Conservation (phyloP, 1,139 yeast genomes). For the Zygoascus hellenicus region DNA sequence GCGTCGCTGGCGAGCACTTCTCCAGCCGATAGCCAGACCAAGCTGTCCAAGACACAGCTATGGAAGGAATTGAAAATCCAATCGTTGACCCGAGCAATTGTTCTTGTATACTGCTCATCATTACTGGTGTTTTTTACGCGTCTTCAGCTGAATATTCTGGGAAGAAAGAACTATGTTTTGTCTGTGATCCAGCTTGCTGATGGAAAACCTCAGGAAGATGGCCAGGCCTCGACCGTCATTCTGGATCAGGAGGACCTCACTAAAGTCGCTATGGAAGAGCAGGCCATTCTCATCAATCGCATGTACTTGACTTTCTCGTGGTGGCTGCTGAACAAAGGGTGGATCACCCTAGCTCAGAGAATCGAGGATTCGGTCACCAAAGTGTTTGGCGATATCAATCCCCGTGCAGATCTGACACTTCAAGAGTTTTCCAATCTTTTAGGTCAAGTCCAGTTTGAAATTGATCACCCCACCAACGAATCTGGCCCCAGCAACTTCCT, state of each 20-base stretch:
- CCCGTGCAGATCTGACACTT: conserved; percentile 63
- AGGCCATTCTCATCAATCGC: conserved; percentile 51
- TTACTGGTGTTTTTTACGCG: conserved; percentile 71
- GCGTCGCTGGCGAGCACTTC: conserved; percentile 1
- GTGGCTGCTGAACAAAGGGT: conserved; percentile 91
- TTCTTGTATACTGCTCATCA: conserved; percentile 64
- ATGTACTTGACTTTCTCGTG: conserved; percentile 83
- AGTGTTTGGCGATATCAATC: conserved; percentile 60
- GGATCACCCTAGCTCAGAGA: conserved; percentile 52
- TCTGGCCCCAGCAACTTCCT: conserved; percentile 20
- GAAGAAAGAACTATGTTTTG: conserved; percentile 77
- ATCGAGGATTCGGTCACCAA: conserved; percentile 54
- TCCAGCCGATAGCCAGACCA: conserved; percentile 9
- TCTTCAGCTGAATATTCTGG: conserved; percentile 79
- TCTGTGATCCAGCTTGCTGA: conserved; percentile 68
- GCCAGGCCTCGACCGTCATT: conserved; percentile 24
- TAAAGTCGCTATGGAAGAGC: conserved; percentile 26
- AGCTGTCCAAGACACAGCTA: conserved; percentile 60
- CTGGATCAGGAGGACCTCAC: conserved; percentile 25
- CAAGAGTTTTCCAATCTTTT: conserved; percentile 52
- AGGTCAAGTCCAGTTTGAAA: conserved; percentile 38
- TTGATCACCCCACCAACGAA: conserved; percentile 30
- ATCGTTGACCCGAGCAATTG: conserved; percentile 67
- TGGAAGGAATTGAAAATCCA: conserved; percentile 80
- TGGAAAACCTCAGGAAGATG: conserved; percentile 12